Conservation (phyloP, 805 yeast species). For the Starmerella vaccinii region DNA sequence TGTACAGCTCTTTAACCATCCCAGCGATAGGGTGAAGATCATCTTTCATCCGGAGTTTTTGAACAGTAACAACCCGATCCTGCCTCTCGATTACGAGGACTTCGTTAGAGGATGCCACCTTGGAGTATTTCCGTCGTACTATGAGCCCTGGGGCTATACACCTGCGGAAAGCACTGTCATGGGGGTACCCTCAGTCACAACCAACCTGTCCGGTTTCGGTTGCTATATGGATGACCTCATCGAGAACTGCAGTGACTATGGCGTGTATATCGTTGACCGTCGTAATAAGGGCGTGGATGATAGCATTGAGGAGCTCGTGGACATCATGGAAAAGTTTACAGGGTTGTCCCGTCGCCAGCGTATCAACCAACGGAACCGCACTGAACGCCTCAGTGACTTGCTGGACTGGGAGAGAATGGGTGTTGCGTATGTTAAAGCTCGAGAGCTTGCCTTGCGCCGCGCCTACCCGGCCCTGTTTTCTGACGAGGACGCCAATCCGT, state of each 20-base stretch:
- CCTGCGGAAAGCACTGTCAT: constrained; percentile 99
- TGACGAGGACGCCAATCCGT: constrained; percentile 29
- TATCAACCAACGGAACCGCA: constrained; percentile 94
- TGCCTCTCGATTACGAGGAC: constrained; percentile 91
- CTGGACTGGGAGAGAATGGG: constrained; percentile 99
- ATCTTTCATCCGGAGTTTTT: constrained; percentile 96
- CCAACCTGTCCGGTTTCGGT: constrained; percentile 93
- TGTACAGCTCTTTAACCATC: constrained; percentile 79
- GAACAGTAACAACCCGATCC: constrained; percentile 86
- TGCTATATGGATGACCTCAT: constrained; percentile 97
- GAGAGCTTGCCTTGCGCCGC: constrained; percentile 80
- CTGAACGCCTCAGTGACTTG: constrained; percentile 84
- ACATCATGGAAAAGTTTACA: constrained; percentile 81
- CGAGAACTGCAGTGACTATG: constrained; percentile 89
- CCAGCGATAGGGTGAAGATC: constrained; percentile 85
- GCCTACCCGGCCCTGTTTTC: constrained; percentile 80
- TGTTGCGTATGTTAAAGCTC: constrained; percentile 86
- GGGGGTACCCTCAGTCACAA: constrained; percentile 98
- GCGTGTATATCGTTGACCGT: constrained; percentile 93
- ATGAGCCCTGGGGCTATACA: constrained; percentile 99
- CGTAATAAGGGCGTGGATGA: constrained; percentile 87
- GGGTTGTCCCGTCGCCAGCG: constrained; percentile 90
- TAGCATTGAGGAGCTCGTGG: constrained; percentile 78
- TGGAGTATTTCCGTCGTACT: constrained; percentile 97
- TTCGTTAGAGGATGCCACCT: constrained; percentile 96